Conservation (phyloP, 164 flowering plant species). For the Stephania cephalantha region DNA sequence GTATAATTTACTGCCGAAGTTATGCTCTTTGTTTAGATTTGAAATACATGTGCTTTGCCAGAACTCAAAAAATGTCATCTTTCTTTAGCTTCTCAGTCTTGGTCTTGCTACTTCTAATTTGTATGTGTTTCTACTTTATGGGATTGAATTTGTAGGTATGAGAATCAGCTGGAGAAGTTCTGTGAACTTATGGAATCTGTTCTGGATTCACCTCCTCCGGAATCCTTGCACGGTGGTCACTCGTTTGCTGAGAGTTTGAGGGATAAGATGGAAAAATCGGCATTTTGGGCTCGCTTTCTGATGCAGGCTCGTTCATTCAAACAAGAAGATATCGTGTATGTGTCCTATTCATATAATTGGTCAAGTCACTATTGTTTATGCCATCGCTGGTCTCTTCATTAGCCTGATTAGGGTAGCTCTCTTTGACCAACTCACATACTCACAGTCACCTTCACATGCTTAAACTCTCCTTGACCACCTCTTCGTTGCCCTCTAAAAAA, state of each 20-base stretch:
- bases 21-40: background rate
- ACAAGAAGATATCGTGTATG: conserved; percentile 82
- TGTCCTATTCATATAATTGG: background rate
- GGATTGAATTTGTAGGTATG: conserved; percentile 49
- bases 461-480: no score
- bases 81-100: background rate
- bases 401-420: background rate
- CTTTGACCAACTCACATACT: background rate
- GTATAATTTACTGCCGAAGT: background rate
- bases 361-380: background rate
- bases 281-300: conserved; percentile 64
- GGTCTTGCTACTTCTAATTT: background rate
- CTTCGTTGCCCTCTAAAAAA: no score
- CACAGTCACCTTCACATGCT: background rate
- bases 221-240: conserved; percentile 34
- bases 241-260: conserved; percentile 44
- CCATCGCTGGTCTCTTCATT: background rate
- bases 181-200: conserved; percentile 77
- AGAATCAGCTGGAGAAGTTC: conserved; percentile 65
- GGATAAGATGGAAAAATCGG: conserved; percentile 53
- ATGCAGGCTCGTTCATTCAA: conserved; percentile 54
- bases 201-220: conserved; percentile 89
- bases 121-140: background rate
- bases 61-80: background rate
- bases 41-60: background rate